Evolutionary conservation across 2,329 filamentous ascomycete genomes (phyloP).

Genomic region (Hansfordia pulvinata): DNA sequence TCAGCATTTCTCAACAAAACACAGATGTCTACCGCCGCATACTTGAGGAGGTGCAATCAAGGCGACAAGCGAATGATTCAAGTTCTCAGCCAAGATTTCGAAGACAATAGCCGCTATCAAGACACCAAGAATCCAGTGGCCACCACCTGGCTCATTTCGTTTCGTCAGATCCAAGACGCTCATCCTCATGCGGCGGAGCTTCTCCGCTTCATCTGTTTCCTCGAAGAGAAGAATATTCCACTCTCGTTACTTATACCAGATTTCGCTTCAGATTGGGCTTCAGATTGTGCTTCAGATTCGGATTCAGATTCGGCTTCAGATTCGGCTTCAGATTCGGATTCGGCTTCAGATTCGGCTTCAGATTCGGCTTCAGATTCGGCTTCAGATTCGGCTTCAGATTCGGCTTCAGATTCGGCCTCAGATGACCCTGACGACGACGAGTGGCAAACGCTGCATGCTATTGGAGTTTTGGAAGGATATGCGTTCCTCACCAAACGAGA

Average conservation of each 20-base stretch:
- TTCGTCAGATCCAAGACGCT: slow-evolving; percentile 19
- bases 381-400: neutral
- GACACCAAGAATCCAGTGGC: slow-evolving; percentile 20
- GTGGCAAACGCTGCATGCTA: too few relatives aligned
- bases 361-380: neutral
- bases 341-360: too few relatives aligned
- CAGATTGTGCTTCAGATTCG: too few relatives aligned
- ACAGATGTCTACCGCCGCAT: slow-evolving; percentile 18
- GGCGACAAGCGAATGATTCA: slow-evolving; percentile 13
- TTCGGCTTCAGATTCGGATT: neutral
- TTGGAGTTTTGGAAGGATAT: slow-evolving; percentile 19
- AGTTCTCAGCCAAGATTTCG: slow-evolving; percentile 16
- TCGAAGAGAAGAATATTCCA: slow-evolving; percentile 26
- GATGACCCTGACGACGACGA: slow-evolving; percentile 11
- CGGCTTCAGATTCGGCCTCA: neutral
- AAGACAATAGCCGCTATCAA: slow-evolving; percentile 18
- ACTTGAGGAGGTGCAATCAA: slow-evolving; percentile 21
- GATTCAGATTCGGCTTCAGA: slow-evolving; percentile 1
- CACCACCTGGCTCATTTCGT: slow-evolving; percentile 21
- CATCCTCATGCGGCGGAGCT: slow-evolving; percentile 22
- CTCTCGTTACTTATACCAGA: slow-evolving; percentile 18
- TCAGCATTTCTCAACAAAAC: slow-evolving; percentile 14
- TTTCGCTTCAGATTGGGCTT: too few relatives aligned
- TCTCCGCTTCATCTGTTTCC: slow-evolving; percentile 31
- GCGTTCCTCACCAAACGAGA: slow-evolving; percentile 17